Evolutionary conservation across 176 grass and related monocot species (phyloP), one percentile per base, ranked within the genome.

Genomic region (Melocanna baccifera): DNA sequence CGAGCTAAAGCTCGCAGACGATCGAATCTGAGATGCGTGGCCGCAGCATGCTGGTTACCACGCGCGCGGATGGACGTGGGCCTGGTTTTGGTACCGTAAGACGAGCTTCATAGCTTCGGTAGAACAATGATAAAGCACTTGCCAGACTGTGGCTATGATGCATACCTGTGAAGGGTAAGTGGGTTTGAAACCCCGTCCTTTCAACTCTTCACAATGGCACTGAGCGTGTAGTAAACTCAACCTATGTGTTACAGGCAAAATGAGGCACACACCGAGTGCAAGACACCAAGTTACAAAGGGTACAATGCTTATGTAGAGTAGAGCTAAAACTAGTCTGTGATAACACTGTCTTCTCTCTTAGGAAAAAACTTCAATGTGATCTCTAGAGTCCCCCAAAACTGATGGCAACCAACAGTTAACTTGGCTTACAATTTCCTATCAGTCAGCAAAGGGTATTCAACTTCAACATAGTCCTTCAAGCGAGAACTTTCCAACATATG

Each of bases 141-240:
- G 71, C 51, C 39, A 69, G 76, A 76, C 86, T 76, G 7, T 13
- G 51, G 29, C 47, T 40, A 45, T 28, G n/a, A 14, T 19, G 71
- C 72, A 14, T 74, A 28, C 62, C 71, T 76, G 71, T 76, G 75
- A 69, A 76, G 71, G 22, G 61, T 79, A 76, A 59, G 71, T 59
- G 71, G 40, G 78, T 15, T 34, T 75, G 42, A 87, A 75, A 26
- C 10, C n/a, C 16, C 39, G 66, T 86, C 68, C 69, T 71, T 30
- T n/a, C 7, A 62, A 73, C 12, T 45, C 26, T 55, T 45, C 23
- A 52, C n/a, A 36, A 86, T 85, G 19, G 19, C 13, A 73, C 32
- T 45, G 76, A 1, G 55, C 18, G n/a, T 42, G 12, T 72, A 71
- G 73, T 78, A 14, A 64, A 72, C 43, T 30, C 43, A 64, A 67